These are phyloP conservation scores for Nothophytophthora sp. DNA, from an alignment of 352 stramenopile genomes.

Conservation along the genomic window DNA sequence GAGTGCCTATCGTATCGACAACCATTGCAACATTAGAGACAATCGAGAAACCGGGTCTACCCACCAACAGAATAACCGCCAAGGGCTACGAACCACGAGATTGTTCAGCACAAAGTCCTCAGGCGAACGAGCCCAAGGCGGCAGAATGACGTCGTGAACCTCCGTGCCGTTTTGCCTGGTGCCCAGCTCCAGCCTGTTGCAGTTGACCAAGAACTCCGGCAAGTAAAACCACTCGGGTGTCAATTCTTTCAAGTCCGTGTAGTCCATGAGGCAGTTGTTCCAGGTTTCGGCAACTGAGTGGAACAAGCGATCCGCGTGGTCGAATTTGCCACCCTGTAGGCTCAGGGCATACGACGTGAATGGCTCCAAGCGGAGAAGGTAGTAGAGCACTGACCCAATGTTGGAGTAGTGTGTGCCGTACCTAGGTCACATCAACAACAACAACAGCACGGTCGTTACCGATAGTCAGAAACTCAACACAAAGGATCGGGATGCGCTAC, in stretches of 20 bases:
- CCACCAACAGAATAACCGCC: not conserved
- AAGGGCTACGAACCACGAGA: slow-evolving; percentile 50
- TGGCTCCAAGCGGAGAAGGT: slow-evolving; percentile 98
- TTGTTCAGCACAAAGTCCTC: slow-evolving; percentile 90
- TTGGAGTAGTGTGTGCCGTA: slow-evolving; percentile 91
- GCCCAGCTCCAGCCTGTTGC: slow-evolving; percentile 83
- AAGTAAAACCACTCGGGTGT: slow-evolving; percentile 96
- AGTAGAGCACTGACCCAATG: slow-evolving; percentile 97
- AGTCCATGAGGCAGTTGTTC: slow-evolving; percentile 85
- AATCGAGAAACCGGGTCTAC: too few relatives aligned
- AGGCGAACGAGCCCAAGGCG: slow-evolving; percentile 82
- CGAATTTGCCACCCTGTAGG: slow-evolving; percentile 96
- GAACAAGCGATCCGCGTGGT: slow-evolving; percentile 94
- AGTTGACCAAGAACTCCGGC: slow-evolving; percentile 90
- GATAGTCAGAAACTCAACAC: too few relatives aligned
- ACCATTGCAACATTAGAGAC: too few relatives aligned
- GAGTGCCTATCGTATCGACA: slow-evolving; percentile 74
- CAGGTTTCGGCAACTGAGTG: slow-evolving; percentile 91
- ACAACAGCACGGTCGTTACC: too few relatives aligned
- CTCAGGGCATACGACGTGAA: slow-evolving; percentile 95
- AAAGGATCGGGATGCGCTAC: too few relatives aligned
- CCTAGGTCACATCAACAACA: slow-evolving; percentile 39
- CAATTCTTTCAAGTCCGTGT: slow-evolving; percentile 94
- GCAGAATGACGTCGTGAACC: slow-evolving; percentile 95
- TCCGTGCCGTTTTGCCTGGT: slow-evolving; percentile 76